Conservation (phyloP, 257 asterid genomes). For the Voacanga thouarsii region DNA sequence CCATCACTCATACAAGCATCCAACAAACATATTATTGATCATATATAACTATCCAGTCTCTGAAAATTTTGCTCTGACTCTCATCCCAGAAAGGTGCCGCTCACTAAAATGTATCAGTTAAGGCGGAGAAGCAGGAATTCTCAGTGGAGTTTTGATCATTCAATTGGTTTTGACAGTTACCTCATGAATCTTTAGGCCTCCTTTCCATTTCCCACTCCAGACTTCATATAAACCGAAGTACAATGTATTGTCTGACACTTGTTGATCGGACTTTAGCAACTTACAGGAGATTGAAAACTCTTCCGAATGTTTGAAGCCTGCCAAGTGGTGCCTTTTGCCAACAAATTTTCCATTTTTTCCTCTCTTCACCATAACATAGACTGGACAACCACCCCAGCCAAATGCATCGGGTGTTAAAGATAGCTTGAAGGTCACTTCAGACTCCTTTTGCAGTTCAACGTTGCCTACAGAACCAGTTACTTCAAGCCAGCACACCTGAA, state of each 20-base stretch:
- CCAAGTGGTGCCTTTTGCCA: background rate
- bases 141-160: too few species aligned
- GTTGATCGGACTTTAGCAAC: background rate
- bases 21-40: too few species aligned
- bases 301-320: background rate
- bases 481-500: slow-evolving; percentile 58
- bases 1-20: too few species aligned
- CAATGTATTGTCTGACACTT: background rate
- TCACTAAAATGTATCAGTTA: too few species aligned
- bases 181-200: slow-evolving; percentile 47
- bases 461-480: slow-evolving; percentile 32
- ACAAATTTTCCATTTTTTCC: slow-evolving; percentile 18
- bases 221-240: slow-evolving; percentile 45
- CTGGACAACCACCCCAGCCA: slow-evolving; percentile 47
- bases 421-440: slow-evolving; percentile 35
- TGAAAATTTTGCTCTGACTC: too few species aligned
- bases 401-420: slow-evolving; percentile 46
- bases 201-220: slow-evolving; percentile 66
- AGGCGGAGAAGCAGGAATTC: too few species aligned
- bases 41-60: too few species aligned
- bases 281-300: background rate
- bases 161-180: slow-evolving; percentile 12
- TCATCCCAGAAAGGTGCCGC: too few species aligned
- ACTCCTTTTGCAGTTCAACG: slow-evolving; percentile 23
- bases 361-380: slow-evolving; percentile 47